phyloP scores from a whole-genome alignment of 495 filamentous ascomycete species.

The Xylaria curta region DNA sequence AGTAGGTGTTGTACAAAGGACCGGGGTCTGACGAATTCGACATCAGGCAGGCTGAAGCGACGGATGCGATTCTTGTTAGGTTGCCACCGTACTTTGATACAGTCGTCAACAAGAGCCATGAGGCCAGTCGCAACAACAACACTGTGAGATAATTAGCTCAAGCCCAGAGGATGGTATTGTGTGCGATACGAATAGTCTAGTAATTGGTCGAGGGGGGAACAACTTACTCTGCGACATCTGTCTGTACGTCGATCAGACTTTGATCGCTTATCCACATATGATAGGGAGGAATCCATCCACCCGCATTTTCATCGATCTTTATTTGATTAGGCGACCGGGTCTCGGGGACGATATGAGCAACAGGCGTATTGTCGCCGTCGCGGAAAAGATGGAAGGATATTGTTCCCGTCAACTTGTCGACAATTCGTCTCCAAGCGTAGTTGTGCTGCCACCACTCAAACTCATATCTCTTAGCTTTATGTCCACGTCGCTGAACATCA shows the following conservation, averaged over 20 bases:
- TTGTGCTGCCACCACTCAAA: conserved; percentile 90
- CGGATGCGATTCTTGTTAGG: conserved; percentile 59
- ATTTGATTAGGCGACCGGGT: conserved; percentile 71
- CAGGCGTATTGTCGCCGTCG: conserved; percentile 61
- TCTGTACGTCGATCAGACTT: conserved; percentile 66
- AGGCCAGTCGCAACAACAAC: conserved; percentile 90
- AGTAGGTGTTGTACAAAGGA: conserved; percentile 82
- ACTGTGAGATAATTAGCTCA: conserved; percentile 52
- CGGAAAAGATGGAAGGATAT: conserved; percentile 81
- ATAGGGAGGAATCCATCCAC: conserved; percentile 91
- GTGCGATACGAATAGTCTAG: background rate
- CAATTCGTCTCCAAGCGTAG: conserved; percentile 84
- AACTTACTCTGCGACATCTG: conserved; percentile 94
- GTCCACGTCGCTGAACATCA: conserved; percentile 75
- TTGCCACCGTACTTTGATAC: conserved; percentile 82
- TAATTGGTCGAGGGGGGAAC: background rate
- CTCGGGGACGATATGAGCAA: conserved; percentile 89
- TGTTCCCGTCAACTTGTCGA: conserved; percentile 63
- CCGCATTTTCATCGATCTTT: conserved; percentile 75
- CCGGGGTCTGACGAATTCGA: conserved; percentile 73
- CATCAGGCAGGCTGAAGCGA: conserved; percentile 62
- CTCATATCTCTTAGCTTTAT: conserved; percentile 77
- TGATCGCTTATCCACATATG: conserved; percentile 86
- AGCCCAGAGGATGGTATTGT: background rate
- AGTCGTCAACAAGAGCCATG: conserved; percentile 90